These are phyloP conservation scores for Stachybotrys chartarum DNA, from an alignment of 2,329 filamentous ascomycete species.

Conservation along the genomic window DNA sequence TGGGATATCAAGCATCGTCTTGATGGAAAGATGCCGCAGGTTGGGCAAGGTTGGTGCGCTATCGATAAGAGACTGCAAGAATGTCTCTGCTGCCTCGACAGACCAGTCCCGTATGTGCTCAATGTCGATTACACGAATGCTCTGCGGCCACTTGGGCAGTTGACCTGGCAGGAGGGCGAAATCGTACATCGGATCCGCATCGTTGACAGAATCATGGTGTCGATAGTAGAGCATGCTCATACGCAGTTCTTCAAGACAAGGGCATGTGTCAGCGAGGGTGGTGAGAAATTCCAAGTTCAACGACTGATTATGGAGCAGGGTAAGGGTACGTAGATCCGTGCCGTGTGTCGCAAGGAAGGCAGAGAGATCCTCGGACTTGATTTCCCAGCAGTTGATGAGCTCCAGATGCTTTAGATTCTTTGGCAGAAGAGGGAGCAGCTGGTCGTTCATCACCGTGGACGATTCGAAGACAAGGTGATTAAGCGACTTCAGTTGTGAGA, in stretches of 20 bases:
- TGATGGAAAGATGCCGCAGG: conserved; percentile 65
- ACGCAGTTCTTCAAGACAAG: conserved; percentile 59
- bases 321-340: conserved; percentile 56
- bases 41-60: conserved; percentile 57
- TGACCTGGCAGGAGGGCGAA: conserved; percentile 56
- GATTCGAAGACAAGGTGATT: conserved; percentile 66
- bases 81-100: conserved; percentile 61
- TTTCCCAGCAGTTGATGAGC: conserved; percentile 70
- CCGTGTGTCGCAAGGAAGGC: conserved; percentile 63
- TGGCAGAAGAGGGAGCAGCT: conserved; percentile 63
- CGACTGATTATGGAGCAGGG: conserved; percentile 71
- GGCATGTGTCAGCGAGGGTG: conserved; percentile 59
- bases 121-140: conserved; percentile 65
- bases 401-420: conserved; percentile 58
- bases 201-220: conserved; percentile 57
- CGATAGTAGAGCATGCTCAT: conserved; percentile 78
- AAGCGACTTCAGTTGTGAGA: conserved; percentile 50
- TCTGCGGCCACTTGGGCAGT: conserved; percentile 70
- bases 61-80: conserved; percentile 73
- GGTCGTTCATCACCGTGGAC: conserved; percentile 62
- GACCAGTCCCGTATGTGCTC: conserved; percentile 72
- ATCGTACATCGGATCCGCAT: conserved; percentile 70
- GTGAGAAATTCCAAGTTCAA: conserved; percentile 70
- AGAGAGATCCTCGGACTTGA: conserved; percentile 60
- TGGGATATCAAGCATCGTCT: conserved; percentile 69